Base-by-base conservation (phyloP, 2,329 filamentous ascomycete species). In the Peltaster fructicola region DNA sequence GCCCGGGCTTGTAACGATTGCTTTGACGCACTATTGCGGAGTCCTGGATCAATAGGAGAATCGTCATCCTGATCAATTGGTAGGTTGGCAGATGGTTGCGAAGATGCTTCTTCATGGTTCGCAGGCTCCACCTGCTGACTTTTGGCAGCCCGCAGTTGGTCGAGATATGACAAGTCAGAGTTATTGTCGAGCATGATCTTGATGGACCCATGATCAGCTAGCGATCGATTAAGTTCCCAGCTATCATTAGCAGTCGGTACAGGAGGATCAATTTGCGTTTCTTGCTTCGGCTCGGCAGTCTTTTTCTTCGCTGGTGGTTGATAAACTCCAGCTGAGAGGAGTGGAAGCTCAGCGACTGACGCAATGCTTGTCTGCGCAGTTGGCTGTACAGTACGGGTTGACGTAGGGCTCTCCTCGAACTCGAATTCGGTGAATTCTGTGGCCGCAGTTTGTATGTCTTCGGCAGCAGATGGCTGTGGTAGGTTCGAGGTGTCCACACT, bases 321-420 rank as follows among this genome's bases (percentile, higher is more conserved):
- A 16, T 28, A 24, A 5, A 22, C 24, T 14, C 17, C 17, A 10
- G 26, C 16, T 9, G 21, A 16, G 10, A 28, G 14, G 14, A 28
- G 26, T 14, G n/a, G 11, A 20, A 17, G 16, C 14, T 18, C 21
- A 13, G 11, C 26, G 6, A 20, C 17, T 12, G 13, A 15, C 2
- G 13, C 17, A n/a, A 17, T 18, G n/a, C n/a, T n/a, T n/a, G n/a
- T n/a, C n/a, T n/a, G n/a, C n/a, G n/a, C n/a, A n/a, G n/a, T n/a
- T n/a, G n/a, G n/a, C n/a, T n/a, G n/a, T n/a, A n/a, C n/a, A n/a
- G n/a, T n/a, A n/a, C n/a, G n/a, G n/a, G n/a, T n/a, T n/a, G n/a
- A 51, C 3, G 68, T 68, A 6, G 73, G 73, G 14, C 73, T 77
- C 38, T 76, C 72, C 37, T 76, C 72, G 8, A 38, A 40, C 27